Conservation (phyloP, 148 eudicot genomes). For the Gaultheria prostrata region DNA sequence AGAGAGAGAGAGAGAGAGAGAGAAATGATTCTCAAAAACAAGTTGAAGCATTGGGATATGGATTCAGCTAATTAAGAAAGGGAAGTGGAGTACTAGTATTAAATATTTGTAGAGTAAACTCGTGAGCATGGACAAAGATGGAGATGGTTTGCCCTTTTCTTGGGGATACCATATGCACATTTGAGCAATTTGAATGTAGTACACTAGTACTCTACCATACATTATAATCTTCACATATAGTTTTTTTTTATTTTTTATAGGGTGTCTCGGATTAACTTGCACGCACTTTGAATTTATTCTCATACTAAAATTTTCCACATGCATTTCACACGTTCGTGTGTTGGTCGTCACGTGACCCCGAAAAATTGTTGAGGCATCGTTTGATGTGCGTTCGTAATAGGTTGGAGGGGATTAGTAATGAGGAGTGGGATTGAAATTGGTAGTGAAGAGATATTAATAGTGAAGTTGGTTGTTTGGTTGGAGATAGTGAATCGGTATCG, state of each 20-base stretch:
- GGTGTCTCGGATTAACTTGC: background rate
- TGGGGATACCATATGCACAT: background rate
- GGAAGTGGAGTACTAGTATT: background rate
- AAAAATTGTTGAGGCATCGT: background rate
- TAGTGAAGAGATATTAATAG: background rate
- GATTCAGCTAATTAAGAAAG: background rate
- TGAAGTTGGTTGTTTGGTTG: background rate
- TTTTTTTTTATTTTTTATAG: background rate
- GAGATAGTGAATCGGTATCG: too few relatives aligned
- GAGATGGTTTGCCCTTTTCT: constrained; percentile 3
- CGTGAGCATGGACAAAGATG: constrained; percentile 1
- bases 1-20: background rate
- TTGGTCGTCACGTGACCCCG: background rate
- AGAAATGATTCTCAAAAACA: background rate
- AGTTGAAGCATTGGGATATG: background rate
- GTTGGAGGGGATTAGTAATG: background rate
- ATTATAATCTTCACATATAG: background rate
- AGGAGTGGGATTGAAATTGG: background rate
- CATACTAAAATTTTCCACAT: background rate
- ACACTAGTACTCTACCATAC: too few relatives aligned
- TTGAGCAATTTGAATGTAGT: background rate
- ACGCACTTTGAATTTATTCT: background rate
- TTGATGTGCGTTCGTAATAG: background rate
- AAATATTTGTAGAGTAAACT: background rate
- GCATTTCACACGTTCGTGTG: too few relatives aligned